Conservation (phyloP, 2,329 filamentous ascomycete species). For the Penicillium sumatraense region DNA sequence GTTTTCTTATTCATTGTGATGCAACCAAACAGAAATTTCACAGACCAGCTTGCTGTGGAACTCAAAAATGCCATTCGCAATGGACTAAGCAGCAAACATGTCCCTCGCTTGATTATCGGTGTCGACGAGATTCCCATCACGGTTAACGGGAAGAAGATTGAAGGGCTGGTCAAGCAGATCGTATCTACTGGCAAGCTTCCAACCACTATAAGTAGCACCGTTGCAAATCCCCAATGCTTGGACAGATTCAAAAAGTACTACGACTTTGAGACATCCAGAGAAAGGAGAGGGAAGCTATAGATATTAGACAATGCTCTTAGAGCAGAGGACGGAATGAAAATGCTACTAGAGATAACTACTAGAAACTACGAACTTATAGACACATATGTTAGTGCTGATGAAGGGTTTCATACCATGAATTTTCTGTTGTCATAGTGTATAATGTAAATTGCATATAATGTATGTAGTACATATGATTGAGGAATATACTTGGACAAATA, state of each 20-base stretch:
- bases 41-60: constrained; percentile 10
- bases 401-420: too few species aligned
- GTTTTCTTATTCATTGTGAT: constrained; percentile 21
- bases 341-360: too few species aligned
- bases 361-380: too few species aligned
- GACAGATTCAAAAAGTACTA: constrained; percentile 20
- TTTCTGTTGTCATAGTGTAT: too few species aligned
- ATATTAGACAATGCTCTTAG: not conserved
- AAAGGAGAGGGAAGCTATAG: constrained; percentile 14
- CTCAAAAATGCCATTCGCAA: constrained; percentile 19
- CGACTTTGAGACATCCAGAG: constrained; percentile 9
- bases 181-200: constrained; percentile 16
- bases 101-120: constrained; percentile 22
- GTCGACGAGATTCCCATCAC: constrained; percentile 22
- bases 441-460: too few species aligned
- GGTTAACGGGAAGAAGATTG: constrained; percentile 22
- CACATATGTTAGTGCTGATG: too few species aligned
- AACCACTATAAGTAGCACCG: constrained; percentile 19
- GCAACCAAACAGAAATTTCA: constrained; percentile 15
- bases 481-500: too few species aligned
- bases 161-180: constrained; percentile 17
- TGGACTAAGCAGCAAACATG: constrained; percentile 21
- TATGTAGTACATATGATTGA: too few species aligned
- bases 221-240: constrained; percentile 16
- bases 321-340: too few species aligned